Conservation (phyloP, 768 basidiomycete species). For the Leccinum longicurvipes region DNA sequence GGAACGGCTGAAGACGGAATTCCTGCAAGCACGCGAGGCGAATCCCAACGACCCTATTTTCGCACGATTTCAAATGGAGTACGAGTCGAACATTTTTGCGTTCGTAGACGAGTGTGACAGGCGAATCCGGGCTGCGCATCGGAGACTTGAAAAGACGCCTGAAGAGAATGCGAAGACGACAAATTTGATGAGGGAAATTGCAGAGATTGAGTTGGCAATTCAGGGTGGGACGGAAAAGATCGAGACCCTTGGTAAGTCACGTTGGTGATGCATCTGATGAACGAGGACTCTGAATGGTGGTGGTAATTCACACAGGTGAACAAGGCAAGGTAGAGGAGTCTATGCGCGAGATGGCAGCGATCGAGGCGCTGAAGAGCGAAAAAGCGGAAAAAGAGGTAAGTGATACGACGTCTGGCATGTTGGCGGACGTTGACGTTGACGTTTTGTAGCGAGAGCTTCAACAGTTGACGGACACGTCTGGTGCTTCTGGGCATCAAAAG, state of each 20-base stretch:
- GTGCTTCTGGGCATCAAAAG: slow-evolving; percentile 99
- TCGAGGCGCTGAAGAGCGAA: slow-evolving; percentile 95
- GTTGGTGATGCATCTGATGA: slow-evolving; percentile 5
- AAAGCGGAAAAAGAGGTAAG: slow-evolving; percentile 91
- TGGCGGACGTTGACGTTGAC: slow-evolving; percentile 3
- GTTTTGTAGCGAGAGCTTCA: slow-evolving; percentile 78
- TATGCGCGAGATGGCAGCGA: slow-evolving; percentile 95
- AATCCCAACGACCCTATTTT: slow-evolving; percentile 80
- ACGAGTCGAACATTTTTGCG: slow-evolving; percentile 90
- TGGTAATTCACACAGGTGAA: slow-evolving; percentile 62
- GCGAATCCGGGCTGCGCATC: slow-evolving; percentile 89
- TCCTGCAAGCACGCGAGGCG: slow-evolving; percentile 71
- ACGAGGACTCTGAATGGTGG: neutral
- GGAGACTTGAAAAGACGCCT: slow-evolving; percentile 96
- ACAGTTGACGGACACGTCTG: slow-evolving; percentile 95
- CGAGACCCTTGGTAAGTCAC: slow-evolving; percentile 73
- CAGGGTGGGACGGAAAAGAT: slow-evolving; percentile 99
- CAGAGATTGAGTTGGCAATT: slow-evolving; percentile 97
- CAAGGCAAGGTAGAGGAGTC: slow-evolving; percentile 99
- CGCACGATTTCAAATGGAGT: slow-evolving; percentile 88
- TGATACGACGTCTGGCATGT: slow-evolving; percentile 9
- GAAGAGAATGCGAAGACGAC: slow-evolving; percentile 99
- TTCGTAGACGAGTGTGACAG: slow-evolving; percentile 99
- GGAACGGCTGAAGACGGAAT: slow-evolving; percentile 90
- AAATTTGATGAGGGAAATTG: slow-evolving; percentile 98